Conservation (phyloP, 768 basidiomycete genomes). For the Ephemerocybe angulata region DNA sequence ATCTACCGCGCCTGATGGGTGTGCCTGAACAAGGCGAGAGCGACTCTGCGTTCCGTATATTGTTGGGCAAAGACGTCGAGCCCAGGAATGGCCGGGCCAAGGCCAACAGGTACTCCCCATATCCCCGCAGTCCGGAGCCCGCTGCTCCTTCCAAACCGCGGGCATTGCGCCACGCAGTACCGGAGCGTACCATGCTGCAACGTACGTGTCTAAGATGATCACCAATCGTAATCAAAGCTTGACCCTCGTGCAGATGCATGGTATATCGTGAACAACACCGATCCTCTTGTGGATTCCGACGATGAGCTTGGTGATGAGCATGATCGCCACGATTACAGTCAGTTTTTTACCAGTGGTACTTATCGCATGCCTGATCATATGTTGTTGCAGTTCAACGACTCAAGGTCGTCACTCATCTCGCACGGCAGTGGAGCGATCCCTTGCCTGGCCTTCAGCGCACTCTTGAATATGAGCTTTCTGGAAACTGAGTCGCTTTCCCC, state of each 20-base stretch:
- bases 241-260: conserved; percentile 56
- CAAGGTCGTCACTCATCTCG: conserved; percentile 46
- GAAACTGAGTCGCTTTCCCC: too few relatives aligned
- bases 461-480: conserved; percentile 1
- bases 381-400: conserved; percentile 67
- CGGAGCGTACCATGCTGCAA: conserved; percentile 57
- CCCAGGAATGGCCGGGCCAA: neutral
- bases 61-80: neutral
- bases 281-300: conserved; percentile 75
- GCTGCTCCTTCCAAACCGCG: conserved; percentile 14
- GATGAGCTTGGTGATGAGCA: conserved; percentile 66
- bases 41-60: neutral
- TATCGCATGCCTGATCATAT: neutral
- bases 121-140: conserved; percentile 10
- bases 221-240: neutral
- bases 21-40: too few relatives aligned
- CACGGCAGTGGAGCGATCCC: conserved; percentile 17
- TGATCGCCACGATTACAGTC: conserved; percentile 63
- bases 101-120: neutral
- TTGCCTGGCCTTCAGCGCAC: neutral
- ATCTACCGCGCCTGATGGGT: too few relatives aligned
- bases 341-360: conserved; percentile 18
- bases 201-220: conserved; percentile 41
- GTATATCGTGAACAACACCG: conserved; percentile 61
- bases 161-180: conserved; percentile 17